Conservation (phyloP, 805 yeast species). For the Ogataea nonfermentans region DNA sequence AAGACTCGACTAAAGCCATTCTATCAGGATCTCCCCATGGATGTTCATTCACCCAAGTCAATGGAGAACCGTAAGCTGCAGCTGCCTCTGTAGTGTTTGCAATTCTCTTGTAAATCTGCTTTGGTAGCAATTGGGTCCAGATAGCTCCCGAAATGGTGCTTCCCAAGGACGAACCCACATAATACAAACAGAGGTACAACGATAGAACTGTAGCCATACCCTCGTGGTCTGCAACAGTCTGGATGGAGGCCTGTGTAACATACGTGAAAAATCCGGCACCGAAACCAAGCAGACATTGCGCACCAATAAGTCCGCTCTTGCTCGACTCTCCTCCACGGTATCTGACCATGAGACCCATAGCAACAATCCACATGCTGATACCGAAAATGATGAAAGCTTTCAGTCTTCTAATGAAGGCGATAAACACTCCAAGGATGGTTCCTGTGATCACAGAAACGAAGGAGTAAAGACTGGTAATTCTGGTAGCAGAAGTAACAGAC, state of each 20-base stretch:
- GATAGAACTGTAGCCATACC: constrained; percentile 63
- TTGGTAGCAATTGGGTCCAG: constrained; percentile 62
- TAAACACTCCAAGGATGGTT: constrained; percentile 53
- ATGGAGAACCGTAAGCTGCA: constrained; percentile 52
- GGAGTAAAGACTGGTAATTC: constrained; percentile 60
- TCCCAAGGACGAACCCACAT: constrained; percentile 65
- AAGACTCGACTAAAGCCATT: constrained; percentile 53
- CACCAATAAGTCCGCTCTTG: constrained; percentile 60
- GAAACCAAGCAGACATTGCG: constrained; percentile 61
- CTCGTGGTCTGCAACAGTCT: constrained; percentile 58
- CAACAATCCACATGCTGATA: constrained; percentile 51
- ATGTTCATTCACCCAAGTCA: constrained; percentile 43
- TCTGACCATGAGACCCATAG: constrained; percentile 58
- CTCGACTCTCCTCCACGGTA: constrained; percentile 51
- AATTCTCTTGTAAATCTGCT: constrained; percentile 37
- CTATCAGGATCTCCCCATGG: constrained; percentile 67
- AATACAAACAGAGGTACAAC: constrained; percentile 54
- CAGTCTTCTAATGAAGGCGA: constrained; percentile 47
- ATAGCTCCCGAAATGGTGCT: constrained; percentile 65
- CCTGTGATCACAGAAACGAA: constrained; percentile 65
- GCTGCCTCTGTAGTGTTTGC: constrained; percentile 41
- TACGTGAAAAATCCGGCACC: constrained; percentile 75
- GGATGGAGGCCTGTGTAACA: constrained; percentile 59
- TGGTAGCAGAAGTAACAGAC: constrained; percentile 58
- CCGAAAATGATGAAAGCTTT: constrained; percentile 64